Percentiles rank a stretch among this genome's conserved stretches.
Conservation (phyloP, 495 filamentous ascomycete species). For the Letharia columbiana region DNA sequence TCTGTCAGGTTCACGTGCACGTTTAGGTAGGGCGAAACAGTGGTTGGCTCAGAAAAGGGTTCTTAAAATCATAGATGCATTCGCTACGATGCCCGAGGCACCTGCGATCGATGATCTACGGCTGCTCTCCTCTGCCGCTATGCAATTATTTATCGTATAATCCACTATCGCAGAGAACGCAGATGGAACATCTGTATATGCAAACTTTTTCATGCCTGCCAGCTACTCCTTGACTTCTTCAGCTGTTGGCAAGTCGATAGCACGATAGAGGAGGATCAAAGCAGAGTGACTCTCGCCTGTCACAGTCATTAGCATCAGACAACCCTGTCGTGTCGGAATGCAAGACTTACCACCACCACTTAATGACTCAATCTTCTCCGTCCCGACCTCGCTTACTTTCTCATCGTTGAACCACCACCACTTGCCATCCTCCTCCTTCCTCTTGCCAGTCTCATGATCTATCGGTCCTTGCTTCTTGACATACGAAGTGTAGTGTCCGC, state of each 20-base stretch:
- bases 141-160: neutral
- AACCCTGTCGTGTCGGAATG: neutral
- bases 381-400: conserved; percentile 85
- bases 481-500: conserved; percentile 94
- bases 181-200: neutral
- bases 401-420: conserved; percentile 99
- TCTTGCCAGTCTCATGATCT: conserved; percentile 59
- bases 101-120: neutral
- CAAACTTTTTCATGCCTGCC: neutral
- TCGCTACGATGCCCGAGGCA: neutral
- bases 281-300: conserved; percentile 86
- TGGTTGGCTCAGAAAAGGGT: neutral
- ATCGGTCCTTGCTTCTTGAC: conserved; percentile 77
- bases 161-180: neutral
- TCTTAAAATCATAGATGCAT: neutral
- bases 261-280: conserved; percentile 83
- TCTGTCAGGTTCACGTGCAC: neutral
- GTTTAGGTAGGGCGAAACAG: neutral
- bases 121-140: neutral
- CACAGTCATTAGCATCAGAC: conserved; percentile 1
- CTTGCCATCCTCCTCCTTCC: conserved; percentile 74
- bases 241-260: conserved; percentile 55
- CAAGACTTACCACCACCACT: conserved; percentile 69
- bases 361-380: conserved; percentile 83
- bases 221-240: conserved; percentile 35